Conservation (phyloP, 805 yeast genomes). For the Kuraishia molischiana region DNA sequence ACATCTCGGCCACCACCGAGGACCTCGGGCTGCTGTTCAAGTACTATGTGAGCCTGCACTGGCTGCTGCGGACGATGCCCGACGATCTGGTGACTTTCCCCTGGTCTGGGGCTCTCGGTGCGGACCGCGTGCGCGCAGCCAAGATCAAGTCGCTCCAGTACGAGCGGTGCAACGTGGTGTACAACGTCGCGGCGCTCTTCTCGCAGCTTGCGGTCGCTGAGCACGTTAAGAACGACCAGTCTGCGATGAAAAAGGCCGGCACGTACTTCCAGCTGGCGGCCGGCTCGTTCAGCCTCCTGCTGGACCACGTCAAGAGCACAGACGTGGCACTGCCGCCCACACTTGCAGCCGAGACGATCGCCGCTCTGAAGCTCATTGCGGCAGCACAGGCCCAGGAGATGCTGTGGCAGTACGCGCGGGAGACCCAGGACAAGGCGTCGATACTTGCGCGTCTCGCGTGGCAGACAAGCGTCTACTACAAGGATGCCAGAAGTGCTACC, state of each 20-base stretch:
- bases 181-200: constrained; percentile 58
- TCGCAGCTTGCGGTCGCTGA: constrained; percentile 44
- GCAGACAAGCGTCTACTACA: constrained; percentile 52
- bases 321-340: constrained; percentile 26
- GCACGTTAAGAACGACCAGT: constrained; percentile 33
- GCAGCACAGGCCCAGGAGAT: constrained; percentile 85
- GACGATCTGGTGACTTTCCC: constrained; percentile 47
- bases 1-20: constrained; percentile 16
- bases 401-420: constrained; percentile 67
- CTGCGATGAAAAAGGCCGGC: constrained; percentile 57
- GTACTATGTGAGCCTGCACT: constrained; percentile 37
- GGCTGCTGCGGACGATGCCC: constrained; percentile 50
- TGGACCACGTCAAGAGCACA: constrained; percentile 8
- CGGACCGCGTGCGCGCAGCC: constrained; percentile 38
- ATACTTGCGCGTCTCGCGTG: constrained; percentile 54
- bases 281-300: constrained; percentile 43
- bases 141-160: constrained; percentile 37
- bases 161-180: constrained; percentile 56
- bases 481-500: constrained; percentile 23
- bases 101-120: constrained; percentile 68
- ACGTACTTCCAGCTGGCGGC: constrained; percentile 62
- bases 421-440: constrained; percentile 41
- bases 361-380: constrained; percentile 41
- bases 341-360: constrained; percentile 39
- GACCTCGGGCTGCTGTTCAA: constrained; percentile 26